Evolutionary conservation across 805 yeast genomes (phyloP).

Genomic region (Starmerella floricola): DNA sequence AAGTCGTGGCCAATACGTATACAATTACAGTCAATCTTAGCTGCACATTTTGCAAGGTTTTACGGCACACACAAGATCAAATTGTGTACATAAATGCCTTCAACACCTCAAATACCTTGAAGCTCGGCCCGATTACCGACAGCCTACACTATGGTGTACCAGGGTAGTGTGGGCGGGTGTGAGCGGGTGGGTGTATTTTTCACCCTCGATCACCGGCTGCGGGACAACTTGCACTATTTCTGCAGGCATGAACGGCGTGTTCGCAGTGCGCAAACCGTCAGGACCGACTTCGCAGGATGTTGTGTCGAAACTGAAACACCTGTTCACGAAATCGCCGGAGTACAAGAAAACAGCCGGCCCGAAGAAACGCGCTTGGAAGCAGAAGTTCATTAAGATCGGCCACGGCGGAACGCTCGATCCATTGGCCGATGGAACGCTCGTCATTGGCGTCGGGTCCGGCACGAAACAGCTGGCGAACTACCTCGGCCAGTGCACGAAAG

Average conservation of each 20-base stretch:
- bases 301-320: conserved; percentile 49
- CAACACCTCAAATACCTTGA: too few relatives aligned
- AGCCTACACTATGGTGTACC: too few relatives aligned
- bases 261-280: conserved; percentile 81
- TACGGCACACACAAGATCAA: too few relatives aligned
- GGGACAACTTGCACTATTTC: neutral
- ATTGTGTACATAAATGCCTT: too few relatives aligned
- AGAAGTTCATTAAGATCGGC: conserved; percentile 60
- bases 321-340: conserved; percentile 47
- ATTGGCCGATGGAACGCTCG: conserved; percentile 80
- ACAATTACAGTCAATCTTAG: too few relatives aligned
- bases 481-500: conserved; percentile 61
- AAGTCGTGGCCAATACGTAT: too few relatives aligned
- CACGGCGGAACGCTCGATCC: conserved; percentile 99
- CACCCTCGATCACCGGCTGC: neutral
- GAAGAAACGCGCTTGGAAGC: neutral
- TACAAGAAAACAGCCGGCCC: conserved; percentile 32
- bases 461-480: conserved; percentile 69
- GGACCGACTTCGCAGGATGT: conserved; percentile 74
- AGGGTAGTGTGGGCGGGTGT: too few relatives aligned
- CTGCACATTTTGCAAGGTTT: too few relatives aligned
- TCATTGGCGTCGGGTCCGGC: conserved; percentile 85
- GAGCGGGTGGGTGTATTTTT: neutral
- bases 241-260: conserved; percentile 94
- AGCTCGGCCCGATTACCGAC: too few relatives aligned